These are phyloP conservation scores for Gastrodia elata DNA, from an alignment of 106 monocot species.

Conservation along the genomic window DNA sequence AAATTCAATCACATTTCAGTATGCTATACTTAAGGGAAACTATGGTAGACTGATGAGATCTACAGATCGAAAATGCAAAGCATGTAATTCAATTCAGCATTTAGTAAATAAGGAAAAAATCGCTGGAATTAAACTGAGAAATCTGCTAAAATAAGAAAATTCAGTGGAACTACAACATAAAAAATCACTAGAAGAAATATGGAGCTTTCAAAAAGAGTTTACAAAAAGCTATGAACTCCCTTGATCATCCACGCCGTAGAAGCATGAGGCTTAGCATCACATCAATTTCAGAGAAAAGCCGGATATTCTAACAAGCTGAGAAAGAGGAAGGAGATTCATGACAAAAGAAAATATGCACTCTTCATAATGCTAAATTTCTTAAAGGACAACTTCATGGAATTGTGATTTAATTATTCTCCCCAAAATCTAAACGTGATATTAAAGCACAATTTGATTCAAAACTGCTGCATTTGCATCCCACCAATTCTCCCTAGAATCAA, in stretches of 20 bases:
- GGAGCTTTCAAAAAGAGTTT: background rate
- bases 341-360: too few species aligned
- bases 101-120: background rate
- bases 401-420: too few species aligned
- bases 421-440: too few species aligned
- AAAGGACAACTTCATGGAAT: too few species aligned
- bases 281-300: background rate
- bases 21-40: background rate
- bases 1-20: background rate
- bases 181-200: too few species aligned
- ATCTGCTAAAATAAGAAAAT: too few species aligned
- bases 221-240: background rate
- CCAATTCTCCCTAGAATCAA: background rate
- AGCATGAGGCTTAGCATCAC: background rate
- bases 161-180: too few species aligned
- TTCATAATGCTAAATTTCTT: too few species aligned
- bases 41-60: background rate
- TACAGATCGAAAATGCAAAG: background rate
- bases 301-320: background rate
- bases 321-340: background rate
- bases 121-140: background rate
- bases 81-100: background rate
- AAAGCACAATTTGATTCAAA: background rate
- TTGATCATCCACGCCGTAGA: background rate
- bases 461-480: background rate